Evolutionary conservation across 371 early-diverging fungal genomes (phyloP), one percentile per base, ranked within the genome.

Genomic region (Mortierella sp.): DNA sequence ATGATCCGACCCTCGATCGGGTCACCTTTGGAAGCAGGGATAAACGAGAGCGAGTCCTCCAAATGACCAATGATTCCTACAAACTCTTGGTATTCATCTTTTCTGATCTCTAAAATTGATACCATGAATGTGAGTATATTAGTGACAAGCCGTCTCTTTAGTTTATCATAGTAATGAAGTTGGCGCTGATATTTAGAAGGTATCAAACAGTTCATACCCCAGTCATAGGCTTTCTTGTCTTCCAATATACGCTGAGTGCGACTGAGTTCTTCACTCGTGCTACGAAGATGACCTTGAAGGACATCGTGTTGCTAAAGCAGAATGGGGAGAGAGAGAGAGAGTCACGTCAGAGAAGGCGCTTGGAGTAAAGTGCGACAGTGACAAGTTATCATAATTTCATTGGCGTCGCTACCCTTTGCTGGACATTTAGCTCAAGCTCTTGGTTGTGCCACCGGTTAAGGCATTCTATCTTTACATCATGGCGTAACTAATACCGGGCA

Each of bases 11-110:
- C 48, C 11, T 58, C 63, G 3, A 82, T 65, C 4, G 74, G n/a
- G 2, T 44, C 72, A 5, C 58, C 55, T 6, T 75, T 72, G 5
- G 52, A 19, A 28, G 74, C 57, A 7, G 47, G 47, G 7, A 80
- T 63, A 24, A 76, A 80, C 3, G 28, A n/a, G 0, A 83, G 74
- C 13, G 63, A 68, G 6, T 21, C 45, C 38, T 76, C 80, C 65
- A 83, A 11, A 19, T 74, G 76, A 24, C 68, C 42, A 14, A 83
- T 76, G 8, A 82, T 70, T 4, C 73, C 65, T 5, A 55, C 72
- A 38, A 82, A 79, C 14, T 26, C 38, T 28, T 78, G 38, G n/a
- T 21, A 58, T 11, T 72, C 73, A 13, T 50, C 76, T 8, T 24
- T 73, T 34, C 73, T 73, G n/a, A 11, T 73, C 11, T 21, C 52